These are phyloP conservation scores for Stereocaulon alpinum DNA, from an alignment of 495 filamentous ascomycete genomes.

Conservation along the genomic window DNA sequence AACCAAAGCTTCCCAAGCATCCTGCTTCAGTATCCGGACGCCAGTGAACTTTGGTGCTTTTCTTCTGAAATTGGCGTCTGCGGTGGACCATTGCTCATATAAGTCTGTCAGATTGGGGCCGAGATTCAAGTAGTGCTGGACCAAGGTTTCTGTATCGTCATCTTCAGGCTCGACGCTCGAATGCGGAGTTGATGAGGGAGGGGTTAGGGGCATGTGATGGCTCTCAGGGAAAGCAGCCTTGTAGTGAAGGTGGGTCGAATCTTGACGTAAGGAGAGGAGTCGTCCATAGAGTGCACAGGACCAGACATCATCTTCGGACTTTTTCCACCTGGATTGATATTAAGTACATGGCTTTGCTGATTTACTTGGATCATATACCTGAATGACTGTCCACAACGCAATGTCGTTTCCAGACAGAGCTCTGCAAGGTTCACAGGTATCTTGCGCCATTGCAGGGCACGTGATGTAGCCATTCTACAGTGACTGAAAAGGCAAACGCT, in stretches of 20 bases:
- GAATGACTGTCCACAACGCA: slow-evolving; percentile 88
- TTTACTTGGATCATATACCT: slow-evolving; percentile 33
- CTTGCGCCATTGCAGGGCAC: slow-evolving; percentile 62
- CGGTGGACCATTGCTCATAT: slow-evolving; percentile 77
- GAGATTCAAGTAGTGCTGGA: slow-evolving; percentile 78
- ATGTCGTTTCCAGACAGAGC: slow-evolving; percentile 80
- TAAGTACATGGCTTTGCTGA: slow-evolving; percentile 3
- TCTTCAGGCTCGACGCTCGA: slow-evolving; percentile 23
- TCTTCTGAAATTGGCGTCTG: slow-evolving; percentile 81
- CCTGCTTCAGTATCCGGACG: slow-evolving; percentile 88
- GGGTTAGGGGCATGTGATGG: slow-evolving; percentile 26
- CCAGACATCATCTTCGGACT: slow-evolving; percentile 73
- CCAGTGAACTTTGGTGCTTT: slow-evolving; percentile 82
- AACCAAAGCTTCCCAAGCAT: slow-evolving; percentile 90
- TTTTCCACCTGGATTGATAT: slow-evolving; percentile 58
- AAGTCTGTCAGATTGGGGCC: slow-evolving; percentile 57
- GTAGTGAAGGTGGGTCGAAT: slow-evolving; percentile 71
- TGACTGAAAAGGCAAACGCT: neutral
- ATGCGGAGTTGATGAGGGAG: slow-evolving; percentile 28
- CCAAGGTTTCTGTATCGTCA: slow-evolving; percentile 56
- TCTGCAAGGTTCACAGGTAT: slow-evolving; percentile 70
- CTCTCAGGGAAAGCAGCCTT: slow-evolving; percentile 47
- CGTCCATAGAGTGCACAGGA: slow-evolving; percentile 78
- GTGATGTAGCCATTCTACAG: slow-evolving; percentile 24
- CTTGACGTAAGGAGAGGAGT: slow-evolving; percentile 76